A percentile compares a stretch with the other conserved stretches of the same genome.
These are phyloP conservation scores for Coemansia sp. DNA, from an alignment of 192 early-diverging fungal genomes.

Conservation along the genomic window DNA sequence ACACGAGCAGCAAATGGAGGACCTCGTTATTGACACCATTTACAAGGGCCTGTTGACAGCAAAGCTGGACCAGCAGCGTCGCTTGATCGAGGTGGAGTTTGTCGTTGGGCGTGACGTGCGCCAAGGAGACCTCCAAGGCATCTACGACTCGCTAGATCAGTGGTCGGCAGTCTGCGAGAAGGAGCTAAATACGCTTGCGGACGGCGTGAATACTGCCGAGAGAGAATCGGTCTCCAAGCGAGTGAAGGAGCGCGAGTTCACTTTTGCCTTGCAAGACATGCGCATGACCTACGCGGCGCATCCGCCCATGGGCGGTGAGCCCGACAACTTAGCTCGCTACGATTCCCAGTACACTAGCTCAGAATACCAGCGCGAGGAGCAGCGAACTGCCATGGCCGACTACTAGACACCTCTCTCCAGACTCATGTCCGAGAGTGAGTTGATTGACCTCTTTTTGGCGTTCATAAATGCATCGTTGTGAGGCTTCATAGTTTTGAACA, in stretches of 20 bases:
- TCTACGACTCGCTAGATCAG: constrained; percentile 20
- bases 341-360: constrained; percentile 48
- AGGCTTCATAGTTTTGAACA: no score
- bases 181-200: constrained; percentile 14
- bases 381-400: constrained; percentile 10
- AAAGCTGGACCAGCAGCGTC: constrained; percentile 51
- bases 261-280: constrained; percentile 24
- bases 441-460: no score
- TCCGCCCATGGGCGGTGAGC: neutral
- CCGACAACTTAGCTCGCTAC: constrained; percentile 10
- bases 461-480: no score
- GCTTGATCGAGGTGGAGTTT: constrained; percentile 41
- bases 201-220: constrained; percentile 20
- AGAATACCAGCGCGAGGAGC: constrained; percentile 43
- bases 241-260: constrained; percentile 26
- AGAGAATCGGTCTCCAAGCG: constrained; percentile 9
- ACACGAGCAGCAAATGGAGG: constrained; percentile 45
- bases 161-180: constrained; percentile 39
- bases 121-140: constrained; percentile 31
- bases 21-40: constrained; percentile 46
- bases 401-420: no score
- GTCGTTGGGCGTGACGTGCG: constrained; percentile 48
- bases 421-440: no score
- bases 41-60: constrained; percentile 45
- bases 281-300: constrained; percentile 13